Base-by-base conservation (phyloP, 768 basidiomycete genomes). In the Boletales sp. region DNA sequence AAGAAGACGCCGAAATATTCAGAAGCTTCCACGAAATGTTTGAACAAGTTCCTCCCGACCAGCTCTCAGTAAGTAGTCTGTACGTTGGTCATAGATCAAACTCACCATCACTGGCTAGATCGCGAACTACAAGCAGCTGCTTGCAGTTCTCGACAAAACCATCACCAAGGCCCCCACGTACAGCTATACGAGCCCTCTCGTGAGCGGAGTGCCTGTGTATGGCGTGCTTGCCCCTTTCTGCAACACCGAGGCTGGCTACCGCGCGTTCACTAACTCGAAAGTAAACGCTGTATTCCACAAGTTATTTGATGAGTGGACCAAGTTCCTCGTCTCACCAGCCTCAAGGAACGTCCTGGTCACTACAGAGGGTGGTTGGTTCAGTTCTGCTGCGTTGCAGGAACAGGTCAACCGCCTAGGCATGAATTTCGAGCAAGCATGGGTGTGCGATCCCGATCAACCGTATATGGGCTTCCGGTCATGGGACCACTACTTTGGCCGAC, bases 401-500 rank as follows among this genome's bases (percentile, higher is more conserved):
- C 53, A 53, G 37, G 39, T 28, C 4, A 17, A 33, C 0, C 49
- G 50, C 13, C 55, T 54, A 10, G 54, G 56, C 38, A 51, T 38
- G 44, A 49, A 53, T 33, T 81, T 81, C 47, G 58, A 58, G 6
- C 52, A 72, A 12, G 66, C 69, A 18, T 80, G 69, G 57, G 57
- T 68, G 11, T 77, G 72, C 49, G 63, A 79, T 46, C 73, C 77
- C 0, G 51, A 57, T 1, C 62, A 62, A 0, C 54, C 64, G n/a
- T 55, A 79, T 51, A 64, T 73, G 52, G 82, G 83, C 0, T 80
- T 65, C 61, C 63, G 8, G 0, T 74, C 73, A 43, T 80, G 67
- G 79, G 82, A 83, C 48, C 70, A 77, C 55, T 83, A 81, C 70
- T 86, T 86, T 61, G 74, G 67, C 18, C 61, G 81, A 1, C 50